Base-by-base conservation (phyloP, 768 basidiomycete species). In the Sutorius australiensis region DNA sequence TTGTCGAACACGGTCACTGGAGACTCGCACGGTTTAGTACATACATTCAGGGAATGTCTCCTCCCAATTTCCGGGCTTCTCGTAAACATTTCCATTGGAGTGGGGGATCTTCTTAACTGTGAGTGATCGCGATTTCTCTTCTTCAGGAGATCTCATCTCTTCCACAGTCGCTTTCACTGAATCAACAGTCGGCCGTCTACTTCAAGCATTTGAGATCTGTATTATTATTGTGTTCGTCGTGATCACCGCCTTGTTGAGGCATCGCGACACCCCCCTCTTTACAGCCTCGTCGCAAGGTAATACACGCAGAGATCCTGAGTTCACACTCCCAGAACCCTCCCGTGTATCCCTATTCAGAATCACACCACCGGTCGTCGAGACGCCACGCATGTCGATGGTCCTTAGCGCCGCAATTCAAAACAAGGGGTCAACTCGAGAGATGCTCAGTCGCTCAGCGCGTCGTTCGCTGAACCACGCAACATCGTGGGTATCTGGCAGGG, bases 111-210 rank as follows among this genome's bases (percentile, higher is more conserved):
- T 34, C 59, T 80, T 27, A 57, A 62, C 34, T 81, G 89, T 89
- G 61, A 72, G 87, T 77, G 14, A 36, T 47, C 37, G 11, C 30
- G n/a, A 11, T 12, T 37, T 34, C 43, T 36, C 36, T 41, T 31
- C 13, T 44, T 56, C 41, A 50, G 19, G 34, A 36, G 24, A 39
- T 38, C 55, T 66, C 39, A 65, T 31, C 40, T 34, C 3, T 46
- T 48, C 38, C 19, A 33, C 58, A 89, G 87, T 85, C 64, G 69
- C 74, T 48, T 88, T 89, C 62, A 80, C 87, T 3, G 89, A 90
- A 68, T 80, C 80, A 6, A 74, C 75, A 10, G 69, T 86, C 1
- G 89, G 88, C n/a, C 82, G 84, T 42, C 80, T 89, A 59, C 65
- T 82, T 46, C 78, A 82, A 58, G 83, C 82, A 13, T 67, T 83